Evolutionary conservation across 2,329 filamentous ascomycete species (phyloP), one percentile per base, ranked within the genome.

Genomic region (Penicillium vulpinum): DNA sequence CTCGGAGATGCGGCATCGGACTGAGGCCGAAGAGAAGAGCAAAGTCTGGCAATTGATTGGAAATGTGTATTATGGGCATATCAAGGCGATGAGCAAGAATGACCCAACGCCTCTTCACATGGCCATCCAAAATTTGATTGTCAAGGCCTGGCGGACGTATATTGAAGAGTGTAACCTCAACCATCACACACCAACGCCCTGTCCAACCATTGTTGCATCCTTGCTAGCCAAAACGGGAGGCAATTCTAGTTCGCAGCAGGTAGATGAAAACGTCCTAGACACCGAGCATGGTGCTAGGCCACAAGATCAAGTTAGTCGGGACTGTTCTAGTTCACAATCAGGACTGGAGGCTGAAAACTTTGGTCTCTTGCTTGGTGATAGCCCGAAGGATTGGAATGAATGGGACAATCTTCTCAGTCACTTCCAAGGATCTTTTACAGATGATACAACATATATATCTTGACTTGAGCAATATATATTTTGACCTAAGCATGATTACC

Each of bases 11-110:
- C 67, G 73, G 13, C 67, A 72, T 31, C 73, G 74, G 45, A 64
- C 71, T 5, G 60, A 75, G 22, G 71, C 68, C 8, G 67, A 74
- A 26, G 68, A 79, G 21, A 71, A 67, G 8, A 60, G 61, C 28
- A 64, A 68, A 47, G 79, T 75, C 0, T 84, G 82, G 82, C 63
- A 68, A 15, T 69, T 78, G 35, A 70, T 83, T 16, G 73, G 77
- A 51, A 68, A 75, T 40, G 69, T 78, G 6, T 82, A 76, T 51
- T 65, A 71, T 4, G 73, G 72, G 72, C 50, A 76, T 79, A 47
- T 67, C 74, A 26, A 67, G 7, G 51, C 61, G 21, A 59, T 66
- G 48, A 47, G 55, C 24, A 58, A 59, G 31, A 56, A 52, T 40
- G 44, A 48, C 1, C 58, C 57, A 26, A 62, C 50, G 5, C 62